These are phyloP conservation scores for Carex sylvatica DNA, from an alignment of 202 grass and related monocot species.

Conservation along the genomic window DNA sequence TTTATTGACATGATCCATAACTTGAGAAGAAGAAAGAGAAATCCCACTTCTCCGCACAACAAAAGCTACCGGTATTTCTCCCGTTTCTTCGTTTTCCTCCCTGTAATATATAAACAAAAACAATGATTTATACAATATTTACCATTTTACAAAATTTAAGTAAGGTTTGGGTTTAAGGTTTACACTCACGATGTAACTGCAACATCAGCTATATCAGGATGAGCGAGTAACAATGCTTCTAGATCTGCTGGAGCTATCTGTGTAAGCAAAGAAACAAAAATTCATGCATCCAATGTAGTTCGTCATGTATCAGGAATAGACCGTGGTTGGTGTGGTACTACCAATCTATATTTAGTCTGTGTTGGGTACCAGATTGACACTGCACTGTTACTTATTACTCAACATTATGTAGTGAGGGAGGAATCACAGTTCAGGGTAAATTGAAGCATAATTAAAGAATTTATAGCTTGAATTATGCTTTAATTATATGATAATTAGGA, in stretches of 20 bases:
- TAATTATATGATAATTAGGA: not conserved
- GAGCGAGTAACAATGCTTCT: conserved; percentile 58
- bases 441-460: not conserved
- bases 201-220: conserved; percentile 73
- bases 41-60: conserved; percentile 68
- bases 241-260: conserved; percentile 91
- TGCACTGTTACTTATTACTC: not conserved
- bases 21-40: conserved; percentile 51
- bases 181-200: conserved; percentile 76
- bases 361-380: not conserved
- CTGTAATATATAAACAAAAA: conserved; percentile 34
- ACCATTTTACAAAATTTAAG: not conserved
- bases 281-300: conserved; percentile 2
- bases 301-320: not conserved
- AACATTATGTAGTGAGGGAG: not conserved
- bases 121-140: conserved; percentile 4
- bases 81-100: conserved; percentile 66
- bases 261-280: conserved; percentile 11
- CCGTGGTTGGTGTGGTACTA: not conserved
- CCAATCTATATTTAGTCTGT: not conserved
- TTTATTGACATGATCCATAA: conserved; percentile 78
- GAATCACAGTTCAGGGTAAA: not conserved
- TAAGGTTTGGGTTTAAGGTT: not conserved
- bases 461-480: not conserved
- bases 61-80: conserved; percentile 92